phyloP scores from a whole-genome alignment of 148 eudicot species.

The Vaccinium vitisidaea region DNA sequence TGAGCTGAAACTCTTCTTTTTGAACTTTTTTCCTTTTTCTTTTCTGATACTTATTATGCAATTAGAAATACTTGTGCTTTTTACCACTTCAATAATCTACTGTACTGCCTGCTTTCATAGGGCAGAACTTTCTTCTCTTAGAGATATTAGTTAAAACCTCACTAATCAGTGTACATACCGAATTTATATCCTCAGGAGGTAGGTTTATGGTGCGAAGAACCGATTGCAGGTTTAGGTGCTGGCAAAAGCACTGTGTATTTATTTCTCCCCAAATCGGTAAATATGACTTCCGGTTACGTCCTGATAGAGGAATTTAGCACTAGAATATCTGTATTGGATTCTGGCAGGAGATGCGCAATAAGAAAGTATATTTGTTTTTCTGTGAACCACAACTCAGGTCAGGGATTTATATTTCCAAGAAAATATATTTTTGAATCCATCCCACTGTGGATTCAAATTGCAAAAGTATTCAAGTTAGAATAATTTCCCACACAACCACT shows the following conservation, averaged over 20 bases:
- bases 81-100: background rate
- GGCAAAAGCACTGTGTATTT: background rate
- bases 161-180: background rate
- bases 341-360: background rate
- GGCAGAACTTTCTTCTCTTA: background rate
- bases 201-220: background rate
- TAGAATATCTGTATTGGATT: background rate
- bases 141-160: background rate
- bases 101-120: background rate
- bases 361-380: background rate
- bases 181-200: background rate
- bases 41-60: background rate
- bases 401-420: background rate
- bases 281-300: background rate
- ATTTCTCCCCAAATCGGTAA: background rate
- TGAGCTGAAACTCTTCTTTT: background rate
- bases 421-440: background rate
- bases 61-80: background rate
- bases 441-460: constrained; percentile 4
- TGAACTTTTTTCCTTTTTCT: background rate
- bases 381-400: background rate
- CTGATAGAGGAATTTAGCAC: background rate
- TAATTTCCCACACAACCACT: background rate
- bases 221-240: background rate
- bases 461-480: background rate